Percentiles rank a stretch among this genome's conserved stretches.
phyloP scores from a whole-genome alignment of 2,329 filamentous ascomycete genomes.

The Colletotrichum sp. region DNA sequence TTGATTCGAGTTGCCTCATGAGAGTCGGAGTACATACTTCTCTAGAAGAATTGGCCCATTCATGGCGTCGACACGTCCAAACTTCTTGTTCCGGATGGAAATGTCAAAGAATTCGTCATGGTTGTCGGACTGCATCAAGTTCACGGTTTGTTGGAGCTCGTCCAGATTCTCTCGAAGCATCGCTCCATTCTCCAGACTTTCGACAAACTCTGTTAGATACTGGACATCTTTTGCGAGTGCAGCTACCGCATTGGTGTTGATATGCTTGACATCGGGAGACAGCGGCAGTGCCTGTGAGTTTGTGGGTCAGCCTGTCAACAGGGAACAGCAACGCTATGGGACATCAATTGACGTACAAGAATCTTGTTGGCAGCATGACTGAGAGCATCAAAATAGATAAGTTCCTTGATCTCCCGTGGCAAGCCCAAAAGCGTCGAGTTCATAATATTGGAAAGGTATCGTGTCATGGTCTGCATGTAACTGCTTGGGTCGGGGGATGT shows the following conservation, averaged over 20 bases:
- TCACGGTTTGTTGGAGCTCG: conserved; percentile 91
- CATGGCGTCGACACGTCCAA: conserved; percentile 88
- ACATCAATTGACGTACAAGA: conserved; percentile 56
- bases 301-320: background rate
- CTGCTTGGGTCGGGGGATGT: conserved; percentile 78
- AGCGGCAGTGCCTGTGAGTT: conserved; percentile 72
- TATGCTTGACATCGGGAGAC: conserved; percentile 78
- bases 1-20: background rate
- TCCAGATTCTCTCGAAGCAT: conserved; percentile 89
- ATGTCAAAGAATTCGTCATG: conserved; percentile 98
- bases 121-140: conserved; percentile 85
- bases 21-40: conserved; percentile 65
- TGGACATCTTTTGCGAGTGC: conserved; percentile 83
- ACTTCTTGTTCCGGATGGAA: conserved; percentile 88
- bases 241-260: conserved; percentile 85
- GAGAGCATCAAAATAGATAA: conserved; percentile 97
- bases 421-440: conserved; percentile 89
- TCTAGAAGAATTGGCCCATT: conserved; percentile 90
- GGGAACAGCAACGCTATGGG: background rate
- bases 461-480: conserved; percentile 94
- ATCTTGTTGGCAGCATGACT: conserved; percentile 90
- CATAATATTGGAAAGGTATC: conserved; percentile 96
- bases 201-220: conserved; percentile 86
- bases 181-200: conserved; percentile 81
- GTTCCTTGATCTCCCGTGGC: conserved; percentile 94